Conservation (phyloP, 2,329 filamentous ascomycete genomes). For the Truncatella angustata region DNA sequence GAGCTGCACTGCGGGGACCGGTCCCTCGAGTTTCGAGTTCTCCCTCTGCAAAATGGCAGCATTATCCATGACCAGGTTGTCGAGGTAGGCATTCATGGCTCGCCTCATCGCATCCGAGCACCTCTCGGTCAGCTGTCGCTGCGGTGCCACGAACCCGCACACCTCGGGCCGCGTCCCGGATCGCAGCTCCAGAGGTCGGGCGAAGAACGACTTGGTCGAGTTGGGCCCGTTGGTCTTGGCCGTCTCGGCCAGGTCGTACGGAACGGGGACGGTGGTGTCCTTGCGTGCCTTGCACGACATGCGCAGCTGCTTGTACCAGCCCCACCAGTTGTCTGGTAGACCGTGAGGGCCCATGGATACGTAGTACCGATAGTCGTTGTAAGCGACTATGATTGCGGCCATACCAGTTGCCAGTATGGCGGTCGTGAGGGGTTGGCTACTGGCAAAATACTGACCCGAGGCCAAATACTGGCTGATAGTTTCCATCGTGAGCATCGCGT, state of each 20-base stretch:
- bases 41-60: constrained; percentile 10
- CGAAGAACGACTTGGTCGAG: constrained; percentile 7
- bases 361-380: constrained; percentile 10
- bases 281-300: constrained; percentile 17
- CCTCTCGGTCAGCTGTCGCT: constrained; percentile 15
- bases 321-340: constrained; percentile 8
- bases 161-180: constrained; percentile 14
- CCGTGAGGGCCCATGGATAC: constrained; percentile 10
- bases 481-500: not conserved
- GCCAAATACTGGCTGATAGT: not conserved
- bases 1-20: constrained; percentile 18
- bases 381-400: not conserved
- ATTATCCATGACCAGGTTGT: constrained; percentile 11
- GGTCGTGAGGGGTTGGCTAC: not conserved
- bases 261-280: constrained; percentile 20
- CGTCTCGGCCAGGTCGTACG: constrained; percentile 17
- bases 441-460: not conserved
- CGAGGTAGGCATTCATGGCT: constrained; percentile 14
- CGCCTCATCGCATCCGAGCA: constrained; percentile 12
- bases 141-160: constrained; percentile 16
- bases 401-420: not conserved
- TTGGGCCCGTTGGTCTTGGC: constrained; percentile 15
- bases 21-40: constrained; percentile 15
- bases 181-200: not conserved
- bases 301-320: constrained; percentile 16